These are phyloP conservation scores for Salix dunnii DNA, from an alignment of 345 rosid genomes.

Conservation along the genomic window DNA sequence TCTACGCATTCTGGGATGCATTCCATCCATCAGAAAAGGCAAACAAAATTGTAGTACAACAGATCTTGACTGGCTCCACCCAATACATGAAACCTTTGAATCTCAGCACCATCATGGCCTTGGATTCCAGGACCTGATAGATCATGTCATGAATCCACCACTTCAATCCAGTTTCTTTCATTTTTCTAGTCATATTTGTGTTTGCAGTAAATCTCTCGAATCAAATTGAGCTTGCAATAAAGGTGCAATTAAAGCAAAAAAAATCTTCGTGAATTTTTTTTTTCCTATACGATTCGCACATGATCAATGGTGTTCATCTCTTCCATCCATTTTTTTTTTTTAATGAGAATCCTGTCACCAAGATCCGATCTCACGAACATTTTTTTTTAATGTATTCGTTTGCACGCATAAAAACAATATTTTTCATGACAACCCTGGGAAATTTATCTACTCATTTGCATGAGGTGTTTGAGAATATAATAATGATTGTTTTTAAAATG, in stretches of 20 bases:
- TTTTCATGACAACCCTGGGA: too few relatives aligned
- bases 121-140: slow-evolving; percentile 37
- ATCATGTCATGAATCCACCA: background rate
- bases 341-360: too few relatives aligned
- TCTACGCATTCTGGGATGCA: slow-evolving; percentile 25
- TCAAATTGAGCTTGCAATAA: background rate
- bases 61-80: slow-evolving; percentile 46
- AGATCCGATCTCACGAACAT: too few relatives aligned
- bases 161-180: background rate
- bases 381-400: too few relatives aligned
- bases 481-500: too few relatives aligned
- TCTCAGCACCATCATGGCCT: slow-evolving; percentile 57
- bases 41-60: slow-evolving; percentile 49
- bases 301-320: background rate
- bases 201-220: background rate
- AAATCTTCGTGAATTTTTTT: too few relatives aligned
- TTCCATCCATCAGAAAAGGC: slow-evolving; percentile 87
- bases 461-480: too few relatives aligned
- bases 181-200: background rate
- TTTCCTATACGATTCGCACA: background rate
- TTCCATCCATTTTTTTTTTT: background rate
- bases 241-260: background rate
- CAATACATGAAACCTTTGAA: slow-evolving; percentile 75
- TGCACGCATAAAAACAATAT: too few relatives aligned
- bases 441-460: too few relatives aligned